A percentile compares a stretch with the other conserved stretches of the same genome.
Conservation (phyloP, 2,329 filamentous ascomycete genomes). For the Venturia pyrina region DNA sequence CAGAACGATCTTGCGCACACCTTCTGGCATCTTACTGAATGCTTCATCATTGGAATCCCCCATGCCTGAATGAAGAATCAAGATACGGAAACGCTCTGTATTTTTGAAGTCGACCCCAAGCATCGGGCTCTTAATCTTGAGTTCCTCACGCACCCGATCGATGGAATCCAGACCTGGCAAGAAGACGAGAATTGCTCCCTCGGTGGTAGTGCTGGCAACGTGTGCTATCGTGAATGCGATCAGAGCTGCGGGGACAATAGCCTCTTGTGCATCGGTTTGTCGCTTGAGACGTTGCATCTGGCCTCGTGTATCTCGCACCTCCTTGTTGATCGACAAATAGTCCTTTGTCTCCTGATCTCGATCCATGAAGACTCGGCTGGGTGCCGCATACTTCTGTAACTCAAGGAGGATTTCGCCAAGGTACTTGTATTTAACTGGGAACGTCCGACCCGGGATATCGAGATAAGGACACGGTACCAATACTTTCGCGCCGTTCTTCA, state of each 20-base stretch:
- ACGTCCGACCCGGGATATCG: conserved; percentile 34
- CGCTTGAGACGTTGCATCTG: not conserved
- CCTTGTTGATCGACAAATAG: not conserved
- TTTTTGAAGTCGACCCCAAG: conserved; percentile 30
- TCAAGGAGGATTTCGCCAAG: conserved; percentile 29
- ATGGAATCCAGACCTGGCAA: conserved; percentile 37
- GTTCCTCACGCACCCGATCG: conserved; percentile 18
- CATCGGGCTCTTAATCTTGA: conserved; percentile 19
- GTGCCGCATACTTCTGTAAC: conserved; percentile 15
- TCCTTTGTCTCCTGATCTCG: not conserved
- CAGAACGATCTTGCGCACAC: conserved; percentile 40
- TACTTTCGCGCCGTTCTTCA: conserved; percentile 13
- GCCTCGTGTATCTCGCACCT: not conserved
- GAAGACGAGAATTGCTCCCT: conserved; percentile 37
- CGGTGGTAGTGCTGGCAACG: conserved; percentile 2
- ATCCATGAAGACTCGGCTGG: not conserved
- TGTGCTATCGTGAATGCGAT: conserved; percentile 12
- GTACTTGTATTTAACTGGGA: conserved; percentile 31
- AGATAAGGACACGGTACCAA: conserved; percentile 32
- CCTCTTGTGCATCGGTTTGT: not conserved
- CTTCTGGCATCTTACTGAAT: conserved; percentile 29
- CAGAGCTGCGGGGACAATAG: not conserved
- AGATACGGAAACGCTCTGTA: conserved; percentile 30
- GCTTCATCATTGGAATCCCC: conserved; percentile 34
- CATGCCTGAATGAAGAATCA: conserved; percentile 38